phyloP scores from a whole-genome alignment of 2,329 filamentous ascomycete species.

The Zasmidium angulare region DNA sequence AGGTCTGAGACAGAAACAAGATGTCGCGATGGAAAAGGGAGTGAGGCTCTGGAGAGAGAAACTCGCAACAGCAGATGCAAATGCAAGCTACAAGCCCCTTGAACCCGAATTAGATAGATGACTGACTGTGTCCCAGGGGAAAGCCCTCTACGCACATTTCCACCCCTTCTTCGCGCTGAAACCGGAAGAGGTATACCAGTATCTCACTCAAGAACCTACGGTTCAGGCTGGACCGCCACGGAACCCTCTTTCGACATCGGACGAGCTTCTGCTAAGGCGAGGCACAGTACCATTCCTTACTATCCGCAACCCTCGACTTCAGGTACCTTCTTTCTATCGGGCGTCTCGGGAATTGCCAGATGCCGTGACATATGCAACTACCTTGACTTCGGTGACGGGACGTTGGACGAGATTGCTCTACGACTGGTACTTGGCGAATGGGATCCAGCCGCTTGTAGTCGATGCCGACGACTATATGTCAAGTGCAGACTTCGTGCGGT shows the following conservation, averaged over 20 bases:
- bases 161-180: background rate
- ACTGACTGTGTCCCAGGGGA: background rate
- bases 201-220: background rate
- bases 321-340: slow-evolving; percentile 22
- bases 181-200: background rate
- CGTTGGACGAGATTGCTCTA: slow-evolving; percentile 36
- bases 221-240: background rate
- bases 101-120: background rate
- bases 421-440: slow-evolving; percentile 34
- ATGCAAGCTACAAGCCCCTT: no score
- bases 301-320: slow-evolving; percentile 37
- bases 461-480: slow-evolving; percentile 44
- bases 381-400: background rate
- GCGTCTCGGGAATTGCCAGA: background rate
- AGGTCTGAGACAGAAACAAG: background rate
- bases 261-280: slow-evolving; percentile 35
- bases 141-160: background rate
- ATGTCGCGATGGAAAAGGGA: background rate
- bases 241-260: slow-evolving; percentile 35
- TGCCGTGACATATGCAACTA: background rate
- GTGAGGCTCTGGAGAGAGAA: background rate
- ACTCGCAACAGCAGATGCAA: background rate
- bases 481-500: slow-evolving; percentile 28
- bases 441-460: slow-evolving; percentile 33
- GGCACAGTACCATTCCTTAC: slow-evolving; percentile 26